phyloP scores from a whole-genome alignment of 2,329 filamentous ascomycete genomes.

The Colletotrichum phormii region DNA sequence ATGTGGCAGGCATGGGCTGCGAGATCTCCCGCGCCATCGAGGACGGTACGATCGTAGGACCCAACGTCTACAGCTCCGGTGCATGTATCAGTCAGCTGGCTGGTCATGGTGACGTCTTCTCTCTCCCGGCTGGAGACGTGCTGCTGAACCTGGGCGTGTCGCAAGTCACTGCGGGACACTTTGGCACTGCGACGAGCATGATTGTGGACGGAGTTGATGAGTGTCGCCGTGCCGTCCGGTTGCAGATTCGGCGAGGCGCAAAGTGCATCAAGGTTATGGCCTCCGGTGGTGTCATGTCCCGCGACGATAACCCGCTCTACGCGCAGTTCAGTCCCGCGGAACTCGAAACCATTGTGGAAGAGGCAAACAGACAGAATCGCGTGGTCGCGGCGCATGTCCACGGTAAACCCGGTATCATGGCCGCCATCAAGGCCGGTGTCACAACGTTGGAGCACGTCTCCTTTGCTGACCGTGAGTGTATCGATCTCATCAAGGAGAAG shows the following conservation, averaged over 20 bases:
- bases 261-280: constrained; percentile 60
- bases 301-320: constrained; percentile 54
- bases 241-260: constrained; percentile 58
- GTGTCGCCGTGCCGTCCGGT: constrained; percentile 55
- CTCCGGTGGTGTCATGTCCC: constrained; percentile 54
- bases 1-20: constrained; percentile 49
- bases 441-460: constrained; percentile 60
- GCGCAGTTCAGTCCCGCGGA: constrained; percentile 58
- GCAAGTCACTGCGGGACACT: constrained; percentile 45
- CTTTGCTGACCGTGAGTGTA: constrained; percentile 54
- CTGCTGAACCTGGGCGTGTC: constrained; percentile 49
- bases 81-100: constrained; percentile 57
- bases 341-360: constrained; percentile 55
- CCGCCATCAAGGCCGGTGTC: constrained; percentile 55
- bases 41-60: constrained; percentile 56
- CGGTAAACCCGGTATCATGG: constrained; percentile 59
- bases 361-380: constrained; percentile 52
- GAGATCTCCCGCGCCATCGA: constrained; percentile 34
- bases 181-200: constrained; percentile 42
- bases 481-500: constrained; percentile 51
- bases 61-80: constrained; percentile 61
- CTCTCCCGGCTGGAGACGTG: constrained; percentile 49
- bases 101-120: constrained; percentile 59
- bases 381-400: constrained; percentile 58
- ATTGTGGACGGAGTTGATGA: constrained; percentile 60